Evolutionary conservation across 2,329 filamentous ascomycete species (phyloP).

Genomic region (Clarireedia homoeocarpa): DNA sequence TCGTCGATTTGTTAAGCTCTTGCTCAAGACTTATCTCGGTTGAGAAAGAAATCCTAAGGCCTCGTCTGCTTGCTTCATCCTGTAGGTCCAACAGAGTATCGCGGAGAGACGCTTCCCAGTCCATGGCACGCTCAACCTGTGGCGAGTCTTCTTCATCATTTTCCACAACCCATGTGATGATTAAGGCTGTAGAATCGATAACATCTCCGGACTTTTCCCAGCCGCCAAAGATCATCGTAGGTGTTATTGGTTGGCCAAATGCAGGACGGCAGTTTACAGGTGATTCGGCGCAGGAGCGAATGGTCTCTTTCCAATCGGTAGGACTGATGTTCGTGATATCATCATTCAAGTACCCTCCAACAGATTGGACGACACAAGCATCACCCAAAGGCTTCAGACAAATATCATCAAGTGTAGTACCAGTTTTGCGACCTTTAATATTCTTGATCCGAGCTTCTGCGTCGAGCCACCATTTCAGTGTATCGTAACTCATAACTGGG

Average conservation of each 20-base stretch:
- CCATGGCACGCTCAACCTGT: conserved; percentile 66
- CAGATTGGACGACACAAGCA: conserved; percentile 85
- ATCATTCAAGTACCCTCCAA: conserved; percentile 81
- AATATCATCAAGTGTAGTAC: conserved; percentile 68
- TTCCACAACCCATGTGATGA: conserved; percentile 90
- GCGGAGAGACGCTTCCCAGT: conserved; percentile 80
- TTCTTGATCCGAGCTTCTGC: conserved; percentile 71
- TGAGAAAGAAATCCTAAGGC: conserved; percentile 84
- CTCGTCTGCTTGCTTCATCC: conserved; percentile 66
- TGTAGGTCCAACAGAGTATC: conserved; percentile 69
- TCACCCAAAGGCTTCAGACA: conserved; percentile 91
- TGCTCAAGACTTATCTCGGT: conserved; percentile 93
- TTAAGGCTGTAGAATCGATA: conserved; percentile 68
- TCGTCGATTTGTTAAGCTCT: conserved; percentile 95
- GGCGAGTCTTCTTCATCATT: conserved; percentile 71
- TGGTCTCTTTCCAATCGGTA: conserved; percentile 61
- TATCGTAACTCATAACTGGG: conserved; percentile 82
- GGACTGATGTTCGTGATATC: conserved; percentile 54
- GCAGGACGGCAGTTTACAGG: conserved; percentile 81
- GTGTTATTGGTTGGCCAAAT: conserved; percentile 82
- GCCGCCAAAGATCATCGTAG: conserved; percentile 78
- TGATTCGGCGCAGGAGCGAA: conserved; percentile 67
- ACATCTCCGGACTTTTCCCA: conserved; percentile 59
- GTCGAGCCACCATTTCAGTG: conserved; percentile 86
- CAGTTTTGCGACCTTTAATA: conserved; percentile 61